Evolutionary conservation across 495 filamentous ascomycete species (phyloP).

Genomic region (Talaromyces nanjingensis): DNA sequence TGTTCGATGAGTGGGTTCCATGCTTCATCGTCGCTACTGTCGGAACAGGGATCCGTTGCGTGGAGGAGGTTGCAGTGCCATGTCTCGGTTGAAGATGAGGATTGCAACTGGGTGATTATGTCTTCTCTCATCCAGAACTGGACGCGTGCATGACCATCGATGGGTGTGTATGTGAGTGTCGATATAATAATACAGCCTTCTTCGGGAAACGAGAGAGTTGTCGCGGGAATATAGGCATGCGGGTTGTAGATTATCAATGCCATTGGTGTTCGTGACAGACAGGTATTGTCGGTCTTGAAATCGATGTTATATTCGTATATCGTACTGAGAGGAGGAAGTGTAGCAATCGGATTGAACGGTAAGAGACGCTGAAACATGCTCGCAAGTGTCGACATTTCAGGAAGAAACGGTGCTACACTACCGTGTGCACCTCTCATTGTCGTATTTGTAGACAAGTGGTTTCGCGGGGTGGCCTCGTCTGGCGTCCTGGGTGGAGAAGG

Average conservation of each 20-base stretch:
- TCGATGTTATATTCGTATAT: neutral
- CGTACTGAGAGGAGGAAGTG: neutral
- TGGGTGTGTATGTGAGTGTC: neutral
- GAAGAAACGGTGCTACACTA: neutral
- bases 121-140: slow-evolving; percentile 10
- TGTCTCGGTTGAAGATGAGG: neutral
- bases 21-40: neutral
- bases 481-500: neutral
- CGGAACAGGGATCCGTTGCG: neutral
- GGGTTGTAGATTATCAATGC: neutral
- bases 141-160: neutral
- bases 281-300: neutral
- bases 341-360: neutral
- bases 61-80: neutral
- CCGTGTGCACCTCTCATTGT: neutral
- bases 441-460: neutral
- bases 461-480: neutral
- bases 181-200: neutral
- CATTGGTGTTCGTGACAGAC: neutral
- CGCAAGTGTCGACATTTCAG: neutral
- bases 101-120: neutral
- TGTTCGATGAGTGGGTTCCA: neutral
- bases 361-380: slow-evolving; percentile 6
- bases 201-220: neutral
- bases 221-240: neutral